Base-by-base conservation (phyloP, 2,329 filamentous ascomycete genomes). In the Thermomyces lanuginosus region DNA sequence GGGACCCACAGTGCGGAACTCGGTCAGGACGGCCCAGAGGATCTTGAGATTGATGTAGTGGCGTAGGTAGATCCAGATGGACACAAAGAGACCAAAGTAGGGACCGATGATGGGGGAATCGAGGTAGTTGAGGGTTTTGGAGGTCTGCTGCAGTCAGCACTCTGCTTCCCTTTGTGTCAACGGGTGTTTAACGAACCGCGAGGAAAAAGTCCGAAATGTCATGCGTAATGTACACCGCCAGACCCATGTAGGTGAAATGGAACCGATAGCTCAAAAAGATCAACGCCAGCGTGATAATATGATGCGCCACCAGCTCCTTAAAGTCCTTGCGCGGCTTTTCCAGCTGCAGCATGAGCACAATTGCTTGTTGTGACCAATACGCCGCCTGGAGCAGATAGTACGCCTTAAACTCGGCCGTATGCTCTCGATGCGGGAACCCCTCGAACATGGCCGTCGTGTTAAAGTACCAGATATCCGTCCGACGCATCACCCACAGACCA, bases 171-270 rank as follows among this genome's bases (percentile, higher is more conserved):
- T n/a, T n/a, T n/a, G n/a, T n/a, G n/a, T n/a, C n/a, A n/a, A n/a
- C n/a, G n/a, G n/a, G n/a, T n/a, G n/a, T n/a, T n/a, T n/a, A 23
- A 51, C 75, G 56, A 69, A 84, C 79, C 19, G 86, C 84, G 22
- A 93, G 67, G 69, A 93, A 93, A 58, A 93, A 92, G 53, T 93
- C 84, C 33, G 76, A 83, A 35, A 93, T 79, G 48, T 95, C 84
- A 54, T 92, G 82, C 6, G 84, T 92, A 35, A 89, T 82, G 55
- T 92, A 95, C 17, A 95, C 82, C 11, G 82, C 80, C 29, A 93
- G 58, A 14, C 84, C 84, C 50, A 95, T 91, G 56, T 92, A 86
- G 11, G 83, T 91, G 53, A 93, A 95, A 56, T 95, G 84, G 63
- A 92, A 95, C 34, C 82, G 73, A 58, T 93, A 95, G 60, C 79